Percentiles rank a stretch among this genome's conserved stretches.
Evolutionary conservation across 2,329 filamentous ascomycete genomes (phyloP).

Genomic region (Aspergillus sp.): DNA sequence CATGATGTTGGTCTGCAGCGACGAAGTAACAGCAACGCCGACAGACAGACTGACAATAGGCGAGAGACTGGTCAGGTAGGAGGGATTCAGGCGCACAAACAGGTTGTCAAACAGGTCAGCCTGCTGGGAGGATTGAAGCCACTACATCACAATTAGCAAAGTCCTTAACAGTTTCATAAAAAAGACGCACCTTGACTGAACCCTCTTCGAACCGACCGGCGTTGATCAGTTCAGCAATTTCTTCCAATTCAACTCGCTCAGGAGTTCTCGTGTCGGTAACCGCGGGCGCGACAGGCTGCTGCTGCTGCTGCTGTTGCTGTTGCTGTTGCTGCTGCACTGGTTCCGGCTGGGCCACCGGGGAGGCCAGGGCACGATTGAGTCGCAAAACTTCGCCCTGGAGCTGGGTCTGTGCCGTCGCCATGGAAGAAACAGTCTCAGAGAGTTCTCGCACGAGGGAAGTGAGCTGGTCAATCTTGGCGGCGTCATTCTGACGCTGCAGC

Average conservation of each 20-base stretch:
- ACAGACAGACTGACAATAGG: conserved; percentile 63
- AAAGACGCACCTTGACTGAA: conserved; percentile 44
- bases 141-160: conserved; percentile 40
- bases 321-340: conserved; percentile 16
- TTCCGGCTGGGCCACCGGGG: conserved; percentile 23
- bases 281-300: conserved; percentile 19
- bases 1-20: conserved; percentile 54
- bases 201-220: conserved; percentile 47
- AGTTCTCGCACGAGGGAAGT: conserved; percentile 54
- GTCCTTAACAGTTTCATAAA: not conserved
- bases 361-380: conserved; percentile 33
- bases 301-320: conserved; percentile 11
- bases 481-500: conserved; percentile 54
- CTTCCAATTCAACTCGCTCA: conserved; percentile 45
- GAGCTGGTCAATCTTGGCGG: conserved; percentile 63
- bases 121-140: conserved; percentile 63
- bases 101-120: conserved; percentile 63
- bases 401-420: conserved; percentile 45
- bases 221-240: conserved; percentile 45
- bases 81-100: conserved; percentile 59
- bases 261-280: conserved; percentile 26
- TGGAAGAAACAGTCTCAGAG: conserved; percentile 54
- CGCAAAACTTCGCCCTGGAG: conserved; percentile 46
- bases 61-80: conserved; percentile 57
- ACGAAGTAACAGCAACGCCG: conserved; percentile 62